Base-by-base conservation (phyloP, 257 asterid genomes). In the Solanum bukasovii region DNA sequence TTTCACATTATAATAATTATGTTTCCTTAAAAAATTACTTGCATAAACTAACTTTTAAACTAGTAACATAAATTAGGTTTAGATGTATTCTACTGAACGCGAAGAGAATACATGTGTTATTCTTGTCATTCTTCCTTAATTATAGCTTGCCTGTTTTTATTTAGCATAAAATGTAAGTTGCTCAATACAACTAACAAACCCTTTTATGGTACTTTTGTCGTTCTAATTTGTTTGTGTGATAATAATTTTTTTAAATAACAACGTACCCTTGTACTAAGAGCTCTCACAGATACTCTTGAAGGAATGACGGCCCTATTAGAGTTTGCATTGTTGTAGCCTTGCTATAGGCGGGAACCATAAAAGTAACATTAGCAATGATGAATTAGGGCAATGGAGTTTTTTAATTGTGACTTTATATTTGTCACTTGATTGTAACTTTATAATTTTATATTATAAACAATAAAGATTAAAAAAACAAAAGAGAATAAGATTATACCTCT, bases 211-310 rank as follows among this genome's bases (percentile, higher is more conserved):
- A 21, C 2, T 61, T 61, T 5, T 37, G 2, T 8, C 29, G 4
- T 61, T 61, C 9, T 1, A 61, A 21, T 61, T 61, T 61, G 1
- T 61, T 61, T 61, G 67, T 59, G 0, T 21, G 10, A 4, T 63
- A n/a, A 11, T 5, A 25, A 67, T 59, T 46, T 46, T 46, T 3
- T 13, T 7, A 12, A 25, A 67, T 44, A 25, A 67, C 7, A 4
- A 0, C 3, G 3, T 63, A 63, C 7, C 1, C 6, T 4, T 2
- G 13, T 3, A 63, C 29, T 9, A 4, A 0, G 0, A 63, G 31
- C 13, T 63, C 7, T 9, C 13, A 8, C 0, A 23, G 5, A 9
- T 63, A 6, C 12, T 63, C 7, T 63, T n/a, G 71, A n/a, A n/a
- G 31, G 14, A 63, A 63, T 63, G 71, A 0, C 1, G 6, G 1